Evolutionary conservation across 176 grass and related monocot genomes (phyloP), one percentile per base, ranked within the genome.

Genomic region (Ananas comosus): DNA sequence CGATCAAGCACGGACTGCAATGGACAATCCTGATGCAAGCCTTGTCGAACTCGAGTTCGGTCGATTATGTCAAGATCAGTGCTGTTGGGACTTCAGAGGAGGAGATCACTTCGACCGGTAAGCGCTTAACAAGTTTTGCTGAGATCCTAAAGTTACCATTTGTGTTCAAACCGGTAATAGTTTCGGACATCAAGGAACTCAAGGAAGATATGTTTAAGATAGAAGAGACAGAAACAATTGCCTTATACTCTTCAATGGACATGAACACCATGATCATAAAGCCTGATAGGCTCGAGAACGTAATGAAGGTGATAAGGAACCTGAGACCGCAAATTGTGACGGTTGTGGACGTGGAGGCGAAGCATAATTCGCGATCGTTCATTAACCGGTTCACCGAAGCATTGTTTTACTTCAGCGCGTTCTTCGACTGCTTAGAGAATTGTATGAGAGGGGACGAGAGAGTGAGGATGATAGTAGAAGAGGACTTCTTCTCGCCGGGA

Each of bases 331-430:
- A 5, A 13, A 67, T 67, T 13, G 48, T 67, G 65, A 67, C 3
- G 1, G 65, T 67, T 49, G 13, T 12, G 1, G 65, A 67, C 9
- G 65, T 67, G 4, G 33, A 67, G 48, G 65, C 65, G 9, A 49
- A 67, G 2, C 65, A 48, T 49, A 67, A 67, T 42, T 67, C 65
- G 2, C 65, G 28, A n/a, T 67, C 28, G 11, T 67, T 67, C 25
- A 67, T 49, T n/a, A 67, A 67, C 25, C 65, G 65, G 27, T 67
- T 67, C 65, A 18, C 65, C 1, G 65, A 67, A 42, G 65, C 65
- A 4, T 49, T 49, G 28, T 67, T 67, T 16, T 67, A 48, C 65
- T 48, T n/a, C 13, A 67, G 65, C 3, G 14, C 33, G 28, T 67
- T 18, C 14, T 67, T 67, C 17, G 65, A 67, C 16, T 67, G 2